Evolutionary conservation across 2,329 filamentous ascomycete genomes (phyloP), one percentile per base, ranked within the genome.

Genomic region (Cladosporium sp.): DNA sequence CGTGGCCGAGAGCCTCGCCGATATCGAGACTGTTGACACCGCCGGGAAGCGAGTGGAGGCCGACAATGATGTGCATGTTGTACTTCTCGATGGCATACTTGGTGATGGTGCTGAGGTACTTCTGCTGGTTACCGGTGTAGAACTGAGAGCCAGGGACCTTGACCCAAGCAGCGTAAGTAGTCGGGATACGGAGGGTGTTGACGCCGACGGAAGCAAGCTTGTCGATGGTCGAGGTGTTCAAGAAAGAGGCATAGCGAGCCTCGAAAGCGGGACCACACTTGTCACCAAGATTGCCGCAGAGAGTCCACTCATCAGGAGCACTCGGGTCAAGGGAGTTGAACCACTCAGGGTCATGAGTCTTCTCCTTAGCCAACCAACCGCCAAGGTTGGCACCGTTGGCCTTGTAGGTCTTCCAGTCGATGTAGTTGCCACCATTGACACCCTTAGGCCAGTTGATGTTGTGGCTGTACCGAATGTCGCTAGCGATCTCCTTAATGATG

Each of bases 141-240:
- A 78, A 68, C 31, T 73, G 62, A 6, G 68, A 72, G 3, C 76
- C 76, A 8, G 77, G 76, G 10, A 78, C 71, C 18, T 75, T 71
- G 57, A 78, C 66, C 77, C 76, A 80, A 5, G 76, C 75, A 1
- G 77, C 74, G 55, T 78, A 79, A 7, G 74, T 75, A 1, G 74
- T 77, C 0, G 78, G 76, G 23, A 80, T 78, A 6, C 77, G 71
- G 16, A 79, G 71, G 5, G 73, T 70, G 53, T 75, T 76, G 35
- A 79, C 69, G 11, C 73, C 74, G 3, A 69, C 68, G 16, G 69
- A 68, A 12, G 74, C 78, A 16, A 78, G 67, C 59, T 72, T 71
- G 64, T 78, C 77, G 60, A 79, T 77, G 33, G 72, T 70, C 1
- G 67, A 61, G 0, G 71, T 70, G 37, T 57, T 67, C 40, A 68